Conservation (phyloP, 208 protist species). For the Zelonia costaricensis region DNA sequence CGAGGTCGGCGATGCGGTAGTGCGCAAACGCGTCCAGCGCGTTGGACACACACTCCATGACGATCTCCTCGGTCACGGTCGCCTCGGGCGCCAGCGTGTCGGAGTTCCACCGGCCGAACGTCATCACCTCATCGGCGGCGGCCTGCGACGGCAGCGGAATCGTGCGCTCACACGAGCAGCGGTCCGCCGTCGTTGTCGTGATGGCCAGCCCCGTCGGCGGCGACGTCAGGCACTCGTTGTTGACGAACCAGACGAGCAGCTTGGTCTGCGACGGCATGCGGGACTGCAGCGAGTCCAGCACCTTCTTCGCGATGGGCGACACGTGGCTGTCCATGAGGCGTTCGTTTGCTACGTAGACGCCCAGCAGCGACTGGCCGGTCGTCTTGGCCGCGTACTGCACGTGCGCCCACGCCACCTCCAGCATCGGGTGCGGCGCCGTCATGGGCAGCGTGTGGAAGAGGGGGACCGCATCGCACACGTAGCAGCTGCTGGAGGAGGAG, state of each 20-base stretch:
- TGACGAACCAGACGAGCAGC: conserved; percentile 64
- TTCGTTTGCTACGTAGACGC: conserved; percentile 86
- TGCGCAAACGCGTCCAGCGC: conserved; percentile 75
- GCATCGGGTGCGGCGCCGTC: conserved; percentile 80
- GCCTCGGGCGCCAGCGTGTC: conserved; percentile 65
- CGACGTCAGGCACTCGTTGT: conserved; percentile 62
- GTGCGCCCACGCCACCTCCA: conserved; percentile 79
- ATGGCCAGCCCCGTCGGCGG: conserved; percentile 45
- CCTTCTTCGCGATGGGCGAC: conserved; percentile 35
- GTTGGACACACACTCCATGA: conserved; percentile 61
- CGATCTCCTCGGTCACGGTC: conserved; percentile 41
- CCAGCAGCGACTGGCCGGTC: conserved; percentile 66
- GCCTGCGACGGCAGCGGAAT: conserved; percentile 27
- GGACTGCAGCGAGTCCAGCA: conserved; percentile 42
- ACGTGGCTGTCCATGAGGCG: conserved; percentile 57
- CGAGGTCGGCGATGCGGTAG: conserved; percentile 81
- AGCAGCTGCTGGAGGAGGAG: conserved; percentile 28
- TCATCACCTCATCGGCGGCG: conserved; percentile 28
- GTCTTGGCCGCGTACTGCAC: conserved; percentile 65
- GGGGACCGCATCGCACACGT: conserved; percentile 70
- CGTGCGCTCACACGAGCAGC: conserved; percentile 35
- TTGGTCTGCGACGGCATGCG: conserved; percentile 32
- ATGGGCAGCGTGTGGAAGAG: conserved; percentile 82
- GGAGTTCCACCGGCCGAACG: conserved; percentile 77
- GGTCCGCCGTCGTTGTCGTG: conserved; percentile 36